Base-by-base conservation (phyloP, 1,284 basidiomycete species). In the Neotropicomus parvogracilis region DNA sequence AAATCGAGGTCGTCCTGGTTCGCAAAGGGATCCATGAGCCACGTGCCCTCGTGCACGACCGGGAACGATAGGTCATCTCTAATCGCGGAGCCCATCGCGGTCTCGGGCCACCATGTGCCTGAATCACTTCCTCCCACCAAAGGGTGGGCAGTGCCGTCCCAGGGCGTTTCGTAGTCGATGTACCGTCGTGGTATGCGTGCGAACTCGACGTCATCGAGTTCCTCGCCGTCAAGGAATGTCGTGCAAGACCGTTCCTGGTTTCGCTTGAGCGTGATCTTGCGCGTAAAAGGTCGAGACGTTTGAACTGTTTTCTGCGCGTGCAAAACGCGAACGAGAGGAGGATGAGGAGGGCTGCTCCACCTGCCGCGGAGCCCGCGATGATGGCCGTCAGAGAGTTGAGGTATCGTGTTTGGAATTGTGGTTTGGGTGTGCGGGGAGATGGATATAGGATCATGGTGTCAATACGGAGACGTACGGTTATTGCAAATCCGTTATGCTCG, bases 31-130 rank as follows among this genome's bases (percentile, higher is more conserved):
- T 80, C 78, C 44, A 74, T 67, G 46, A 79, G 65, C 2, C 62
- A 62, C 26, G 60, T 69, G 26, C 53, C 59, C 32, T 73, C 68
- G 20, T 1, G 77, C 33, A 17, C 12, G 27, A 33, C 75, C 0
- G 74, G 75, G 4, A 73, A 74, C 74, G 75, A 78, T 3, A 79
- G 67, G 16, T 66, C 69, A 52, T 80, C 79, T 20, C 70, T 70
- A 69, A 79, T 80, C 14, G 76, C 65, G 1, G 73, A 75, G 6
- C 75, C 77, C 5, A 70, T 67, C 46, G 74, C 77, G 6, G 71
- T 67, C 46, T 74, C 75, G 13, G 67, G 64, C 6, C 70, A 34
- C 5, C 28, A 45, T 0, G 40, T 37, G 33, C 35, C 33, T 4
- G 44, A 43, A 10, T 28, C 26, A 24, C 12, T 31, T 21, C 28